Conservation (phyloP, 2,329 filamentous ascomycete genomes). For the Pseudofabraea citricarpa region DNA sequence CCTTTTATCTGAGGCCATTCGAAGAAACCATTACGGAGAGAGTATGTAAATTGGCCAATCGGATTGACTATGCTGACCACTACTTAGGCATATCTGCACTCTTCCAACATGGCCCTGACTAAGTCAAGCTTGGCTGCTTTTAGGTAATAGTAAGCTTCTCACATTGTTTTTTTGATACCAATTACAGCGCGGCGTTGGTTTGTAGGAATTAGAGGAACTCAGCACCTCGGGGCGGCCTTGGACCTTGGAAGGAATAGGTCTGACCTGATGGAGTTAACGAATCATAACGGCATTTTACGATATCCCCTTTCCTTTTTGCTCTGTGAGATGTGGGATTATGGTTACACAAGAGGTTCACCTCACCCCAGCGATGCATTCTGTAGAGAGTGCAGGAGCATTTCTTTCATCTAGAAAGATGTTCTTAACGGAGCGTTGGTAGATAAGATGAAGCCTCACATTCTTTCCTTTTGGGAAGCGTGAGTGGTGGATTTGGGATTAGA, state of each 20-base stretch:
- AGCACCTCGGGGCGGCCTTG: too few relatives aligned
- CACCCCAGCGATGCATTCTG: conserved; percentile 71
- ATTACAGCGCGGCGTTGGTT: conserved; percentile 21
- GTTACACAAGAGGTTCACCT: too few relatives aligned
- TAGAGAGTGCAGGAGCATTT: conserved; percentile 69
- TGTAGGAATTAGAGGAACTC: too few relatives aligned
- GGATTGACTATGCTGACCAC: neutral
- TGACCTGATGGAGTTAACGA: too few relatives aligned
- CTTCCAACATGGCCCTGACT: conserved; percentile 7
- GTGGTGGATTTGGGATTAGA: conserved; percentile 23
- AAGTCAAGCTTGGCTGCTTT: conserved; percentile 22
- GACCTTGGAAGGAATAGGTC: too few relatives aligned
- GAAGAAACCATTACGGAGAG: conserved; percentile 95
- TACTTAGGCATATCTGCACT: conserved; percentile 6
- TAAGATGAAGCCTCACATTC: conserved; percentile 18
- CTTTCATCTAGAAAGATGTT: conserved; percentile 61
- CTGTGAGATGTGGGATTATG: conserved; percentile 3
- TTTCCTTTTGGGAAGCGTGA: neutral
- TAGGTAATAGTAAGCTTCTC: conserved; percentile 37
- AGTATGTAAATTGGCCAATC: neutral
- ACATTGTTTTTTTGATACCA: conserved; percentile 16
- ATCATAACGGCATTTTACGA: too few relatives aligned
- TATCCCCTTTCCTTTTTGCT: conserved; percentile 4
- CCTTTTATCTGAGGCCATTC: conserved; percentile 85
- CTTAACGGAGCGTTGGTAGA: conserved; percentile 82